A percentile compares a stretch with the other conserved stretches of the same genome.
Conservation (phyloP, 225 moss, liverwort and hornwort species). For the Ulota crispa region DNA sequence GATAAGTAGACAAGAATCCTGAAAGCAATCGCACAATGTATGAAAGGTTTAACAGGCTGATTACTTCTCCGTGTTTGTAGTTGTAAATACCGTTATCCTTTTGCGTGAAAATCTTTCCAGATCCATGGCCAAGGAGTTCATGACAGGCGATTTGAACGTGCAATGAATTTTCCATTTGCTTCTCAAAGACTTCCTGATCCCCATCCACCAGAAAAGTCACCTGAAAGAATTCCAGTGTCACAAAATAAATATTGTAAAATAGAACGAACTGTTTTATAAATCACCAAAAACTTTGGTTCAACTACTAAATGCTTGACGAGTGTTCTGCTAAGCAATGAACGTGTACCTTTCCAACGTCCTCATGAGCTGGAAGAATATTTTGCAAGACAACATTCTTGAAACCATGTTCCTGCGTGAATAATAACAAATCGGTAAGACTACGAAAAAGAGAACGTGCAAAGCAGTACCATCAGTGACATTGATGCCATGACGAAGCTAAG, state of each 20-base stretch:
- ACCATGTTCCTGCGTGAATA: slow-evolving; percentile 46
- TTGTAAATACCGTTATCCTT: slow-evolving; percentile 55
- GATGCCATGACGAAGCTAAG: not conserved
- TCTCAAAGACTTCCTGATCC: slow-evolving; percentile 39
- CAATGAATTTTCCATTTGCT: slow-evolving; percentile 43
- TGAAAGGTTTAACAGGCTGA: slow-evolving; percentile 2
- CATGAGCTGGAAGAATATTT: slow-evolving; percentile 57
- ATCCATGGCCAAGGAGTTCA: slow-evolving; percentile 80
- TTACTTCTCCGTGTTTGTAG: slow-evolving; percentile 58
- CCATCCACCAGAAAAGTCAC: slow-evolving; percentile 49
- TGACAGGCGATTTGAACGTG: slow-evolving; percentile 67
- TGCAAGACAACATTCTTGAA: slow-evolving; percentile 63
- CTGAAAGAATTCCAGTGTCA: slow-evolving; percentile 16
- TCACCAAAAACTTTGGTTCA: slow-evolving; percentile 2
- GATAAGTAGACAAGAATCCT: not conserved
- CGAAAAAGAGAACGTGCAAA: not conserved
- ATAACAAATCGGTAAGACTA: not conserved
- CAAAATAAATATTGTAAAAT: not conserved
- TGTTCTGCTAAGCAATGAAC: not conserved
- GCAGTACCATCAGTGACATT: not conserved
- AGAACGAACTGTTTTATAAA: not conserved
- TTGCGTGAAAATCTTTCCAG: slow-evolving; percentile 63
- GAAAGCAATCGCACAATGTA: not conserved
- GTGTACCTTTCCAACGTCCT: slow-evolving; percentile 46
- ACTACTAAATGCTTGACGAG: not conserved